phyloP scores from a whole-genome alignment of 2,329 filamentous ascomycete genomes.

The Juglanconis juglandina region DNA sequence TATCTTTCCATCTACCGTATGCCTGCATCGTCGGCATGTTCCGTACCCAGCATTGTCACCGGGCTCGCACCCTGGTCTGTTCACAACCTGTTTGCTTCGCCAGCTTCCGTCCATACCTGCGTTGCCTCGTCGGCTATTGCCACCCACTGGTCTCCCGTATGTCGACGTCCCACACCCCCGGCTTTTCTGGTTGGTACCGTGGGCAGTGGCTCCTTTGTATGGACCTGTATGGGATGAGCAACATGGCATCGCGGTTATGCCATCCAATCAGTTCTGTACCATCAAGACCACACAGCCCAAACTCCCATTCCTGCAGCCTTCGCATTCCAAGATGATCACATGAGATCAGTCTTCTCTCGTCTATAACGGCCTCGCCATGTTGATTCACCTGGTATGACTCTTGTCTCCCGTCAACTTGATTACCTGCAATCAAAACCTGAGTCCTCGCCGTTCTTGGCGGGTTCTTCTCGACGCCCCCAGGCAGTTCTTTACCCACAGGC shows the following conservation, averaged over 20 bases:
- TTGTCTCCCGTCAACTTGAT: conserved; percentile 14
- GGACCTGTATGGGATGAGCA: background rate
- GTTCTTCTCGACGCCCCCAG: conserved; percentile 3
- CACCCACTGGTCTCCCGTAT: background rate
- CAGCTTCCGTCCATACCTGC: background rate
- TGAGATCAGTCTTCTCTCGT: conserved; percentile 1
- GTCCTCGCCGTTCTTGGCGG: conserved; percentile 2
- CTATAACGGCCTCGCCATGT: background rate
- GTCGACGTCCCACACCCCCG: background rate
- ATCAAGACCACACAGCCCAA: background rate
- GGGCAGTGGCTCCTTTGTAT: too few relatives aligned
- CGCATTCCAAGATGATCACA: background rate
- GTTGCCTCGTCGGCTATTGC: background rate
- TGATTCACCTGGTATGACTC: conserved; percentile 16
- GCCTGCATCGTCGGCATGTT: background rate
- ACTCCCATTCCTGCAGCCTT: background rate
- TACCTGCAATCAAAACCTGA: conserved; percentile 15
- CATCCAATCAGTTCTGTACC: background rate
- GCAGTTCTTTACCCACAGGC: background rate
- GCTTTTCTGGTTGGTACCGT: too few relatives aligned
- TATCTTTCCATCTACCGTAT: background rate
- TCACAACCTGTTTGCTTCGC: background rate
- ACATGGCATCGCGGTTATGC: background rate
- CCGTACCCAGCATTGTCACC: background rate
- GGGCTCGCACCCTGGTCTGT: background rate